Evolutionary conservation across 768 basidiomycete species (phyloP), one percentile per base, ranked within the genome.

Genomic region (Clathrus columnatus): DNA sequence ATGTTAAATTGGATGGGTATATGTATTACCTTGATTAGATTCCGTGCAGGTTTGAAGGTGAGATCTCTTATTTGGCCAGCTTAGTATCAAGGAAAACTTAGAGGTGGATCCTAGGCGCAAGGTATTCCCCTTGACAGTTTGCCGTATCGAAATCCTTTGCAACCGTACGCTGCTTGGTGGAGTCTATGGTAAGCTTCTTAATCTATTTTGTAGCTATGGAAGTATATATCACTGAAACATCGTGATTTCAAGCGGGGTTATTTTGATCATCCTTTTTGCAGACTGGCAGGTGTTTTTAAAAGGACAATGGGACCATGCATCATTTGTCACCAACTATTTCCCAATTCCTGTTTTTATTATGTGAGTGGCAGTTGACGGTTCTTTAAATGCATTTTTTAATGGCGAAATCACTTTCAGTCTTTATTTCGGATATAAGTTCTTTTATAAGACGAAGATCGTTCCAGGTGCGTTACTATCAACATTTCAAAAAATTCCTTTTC

Each of bases 1-100:
- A 72, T 92, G 26, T 74, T 89, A 72, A 86, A 86, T 5, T 92
- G 90, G 90, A 81, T 83, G 58, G 84, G 82, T 51, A 91, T 92
- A 65, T 77, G 73, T 53, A 30, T 90, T 50, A 85, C 85, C 16
- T 90, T 89, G 65, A 61, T 89, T 51, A 84, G 93, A 48, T 97
- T 96, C 78, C 62, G 71, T 61, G 60, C 63, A 20, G 78, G 72
- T 41, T 59, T 72, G 65, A 65, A 67, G 58, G 65, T 57, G 4
- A 77, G 8, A 24, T 20, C n/a, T n/a, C n/a, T n/a, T n/a, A n/a
- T 36, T 43, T 11, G n/a, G 28, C 32, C 20, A 10, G 20, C 5
- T 24, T 43, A 14, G n/a, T 36, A 4, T 36, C 4, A 36, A 2
- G 11, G 36, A 36, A 14, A 36, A 11, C 16, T 2, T 18, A 30